Evolutionary conservation across 192 early-diverging fungal species (phyloP).

Genomic region (Glomus cerebriforme): DNA sequence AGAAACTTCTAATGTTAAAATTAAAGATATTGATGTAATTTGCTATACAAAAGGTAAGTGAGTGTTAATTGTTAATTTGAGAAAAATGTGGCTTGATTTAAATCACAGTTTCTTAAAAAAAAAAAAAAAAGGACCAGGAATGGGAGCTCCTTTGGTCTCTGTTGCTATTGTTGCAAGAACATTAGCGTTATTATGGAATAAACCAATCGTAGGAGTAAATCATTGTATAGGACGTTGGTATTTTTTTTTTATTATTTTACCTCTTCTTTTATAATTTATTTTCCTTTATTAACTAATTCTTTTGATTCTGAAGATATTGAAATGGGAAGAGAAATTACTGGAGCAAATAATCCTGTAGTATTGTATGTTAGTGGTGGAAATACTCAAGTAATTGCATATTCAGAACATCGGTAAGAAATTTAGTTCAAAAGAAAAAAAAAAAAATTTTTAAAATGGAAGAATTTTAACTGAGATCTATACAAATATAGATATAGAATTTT

Average conservation of each 20-base stretch:
- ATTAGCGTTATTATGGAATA: conserved; percentile 86
- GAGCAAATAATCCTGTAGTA: conserved; percentile 91
- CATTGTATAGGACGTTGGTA: conserved; percentile 92
- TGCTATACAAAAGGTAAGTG: conserved; percentile 88
- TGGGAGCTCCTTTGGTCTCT: conserved; percentile 92
- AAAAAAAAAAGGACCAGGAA: conserved; percentile 78
- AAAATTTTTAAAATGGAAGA: background rate
- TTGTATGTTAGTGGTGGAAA: conserved; percentile 98
- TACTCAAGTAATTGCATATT: conserved; percentile 98
- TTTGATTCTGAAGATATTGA: conserved; percentile 74
- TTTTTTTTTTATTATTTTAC: background rate
- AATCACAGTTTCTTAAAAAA: background rate
- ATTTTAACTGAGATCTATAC: background rate
- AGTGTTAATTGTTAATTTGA: background rate
- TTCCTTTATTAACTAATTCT: background rate
- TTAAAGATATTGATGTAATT: conserved; percentile 82
- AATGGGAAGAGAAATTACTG: conserved; percentile 97
- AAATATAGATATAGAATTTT: conserved; percentile 84
- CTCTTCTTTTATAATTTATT: background rate
- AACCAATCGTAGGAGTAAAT: conserved; percentile 93
- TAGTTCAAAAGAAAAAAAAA: background rate
- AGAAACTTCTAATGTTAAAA: conserved; percentile 69
- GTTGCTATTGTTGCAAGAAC: conserved; percentile 94
- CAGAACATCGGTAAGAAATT: conserved; percentile 67
- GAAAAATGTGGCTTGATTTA: background rate